Evolutionary conservation across 208 protist species (phyloP), one percentile per base, ranked within the genome.

Genomic region (Leishmania arabica): DNA sequence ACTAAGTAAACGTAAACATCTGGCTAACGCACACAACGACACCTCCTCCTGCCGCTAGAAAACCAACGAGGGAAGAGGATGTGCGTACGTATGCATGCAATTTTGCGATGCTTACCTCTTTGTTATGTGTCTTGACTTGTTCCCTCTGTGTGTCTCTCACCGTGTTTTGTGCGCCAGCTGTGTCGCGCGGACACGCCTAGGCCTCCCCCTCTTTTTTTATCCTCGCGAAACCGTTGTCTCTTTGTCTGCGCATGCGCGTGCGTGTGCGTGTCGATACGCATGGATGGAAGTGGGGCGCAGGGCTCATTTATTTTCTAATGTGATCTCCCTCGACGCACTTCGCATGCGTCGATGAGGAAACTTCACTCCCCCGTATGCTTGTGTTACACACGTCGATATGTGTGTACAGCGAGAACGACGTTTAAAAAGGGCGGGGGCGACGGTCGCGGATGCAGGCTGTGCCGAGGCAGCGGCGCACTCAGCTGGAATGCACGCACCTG

Each of bases 1-100:
- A 49, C 37, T 71, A 71, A 71, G 37, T 71, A 71, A 71, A 47
- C 31, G 13, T 71, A 71, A 71, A 71, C 40, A 47, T 47, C 37
- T 71, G 37, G 31, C 34, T 71, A 71, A 71, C 21, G 19, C 65
- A 71, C 65, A 42, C 37, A 49, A 31, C 17, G 42, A 47, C 65
- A 42, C 24, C 19, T n/a, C 37, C 31, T 11, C 65, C 21, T n/a
- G 21, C 65, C 19, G 3, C 21, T 71, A 47, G 40, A 31, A 71
- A 47, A 45, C 15, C 6, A 17, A 47, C 19, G 65, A 47, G 40
- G 17, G 11, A 27, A 7, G 7, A 71, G 31, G 8, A 17, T n/a
- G 31, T 71, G 19, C 21, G 65, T n/a, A 71, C 42, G 37, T 40
- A 47, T n/a, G 40, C 34, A n/a, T 71, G 3, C 40, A 70, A 21